Evolutionary conservation across 768 basidiomycete genomes (phyloP).

Genomic region (Podaxis sp.): DNA sequence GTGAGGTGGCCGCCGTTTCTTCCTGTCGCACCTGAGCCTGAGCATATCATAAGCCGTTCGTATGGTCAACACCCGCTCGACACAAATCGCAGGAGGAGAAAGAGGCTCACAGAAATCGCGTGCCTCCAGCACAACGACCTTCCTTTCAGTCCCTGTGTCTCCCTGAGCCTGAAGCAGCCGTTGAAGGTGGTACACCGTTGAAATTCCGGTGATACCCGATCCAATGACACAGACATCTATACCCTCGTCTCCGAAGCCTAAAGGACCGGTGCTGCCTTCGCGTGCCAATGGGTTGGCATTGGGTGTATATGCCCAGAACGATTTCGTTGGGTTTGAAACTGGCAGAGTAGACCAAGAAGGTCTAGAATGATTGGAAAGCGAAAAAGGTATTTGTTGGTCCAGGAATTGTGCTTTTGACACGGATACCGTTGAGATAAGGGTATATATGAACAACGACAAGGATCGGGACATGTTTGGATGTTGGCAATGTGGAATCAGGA

Average conservation of each 20-base stretch:
- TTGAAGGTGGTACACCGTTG: slow-evolving; percentile 71
- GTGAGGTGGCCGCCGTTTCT: slow-evolving; percentile 81
- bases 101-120: slow-evolving; percentile 75
- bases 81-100: background rate
- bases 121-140: slow-evolving; percentile 75
- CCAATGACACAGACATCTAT: slow-evolving; percentile 81
- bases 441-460: background rate
- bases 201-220: slow-evolving; percentile 76
- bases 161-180: slow-evolving; percentile 15
- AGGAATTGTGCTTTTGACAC: background rate
- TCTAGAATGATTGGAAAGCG: background rate
- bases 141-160: slow-evolving; percentile 27
- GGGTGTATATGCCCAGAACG: slow-evolving; percentile 70
- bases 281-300: slow-evolving; percentile 65
- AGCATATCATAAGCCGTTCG: background rate
- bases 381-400: slow-evolving; percentile 2
- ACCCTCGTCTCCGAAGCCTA: slow-evolving; percentile 42
- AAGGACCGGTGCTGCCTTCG: slow-evolving; percentile 60
- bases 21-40: slow-evolving; percentile 79
- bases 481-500: background rate
- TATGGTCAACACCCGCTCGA: background rate
- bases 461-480: background rate
- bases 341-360: slow-evolving; percentile 37
- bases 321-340: slow-evolving; percentile 60
- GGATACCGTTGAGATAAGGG: background rate